Evolutionary conservation across 2,329 filamentous ascomycete species (phyloP).

Genomic region (Fonsecaea nubica): DNA sequence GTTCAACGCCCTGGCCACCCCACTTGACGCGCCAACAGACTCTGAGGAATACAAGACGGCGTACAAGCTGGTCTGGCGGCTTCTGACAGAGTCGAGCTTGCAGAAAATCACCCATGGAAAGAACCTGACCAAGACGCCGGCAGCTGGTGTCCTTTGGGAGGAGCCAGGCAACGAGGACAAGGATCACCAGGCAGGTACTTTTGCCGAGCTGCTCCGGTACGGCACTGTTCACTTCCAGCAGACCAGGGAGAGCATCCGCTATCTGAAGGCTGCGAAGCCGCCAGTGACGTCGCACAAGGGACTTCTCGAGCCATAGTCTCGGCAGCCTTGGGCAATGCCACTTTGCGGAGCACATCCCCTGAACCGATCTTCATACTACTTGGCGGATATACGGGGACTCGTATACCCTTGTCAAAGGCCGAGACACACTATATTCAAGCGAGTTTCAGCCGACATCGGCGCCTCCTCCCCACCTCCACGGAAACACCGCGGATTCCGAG

Average conservation of each 20-base stretch:
- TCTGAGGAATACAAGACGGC: constrained; percentile 43
- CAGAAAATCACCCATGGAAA: constrained; percentile 44
- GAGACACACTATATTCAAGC: neutral
- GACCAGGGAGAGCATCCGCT: constrained; percentile 34
- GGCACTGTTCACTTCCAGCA: constrained; percentile 44
- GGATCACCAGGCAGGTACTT: constrained; percentile 43
- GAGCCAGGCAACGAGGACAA: constrained; percentile 38
- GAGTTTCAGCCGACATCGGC: constrained; percentile 12
- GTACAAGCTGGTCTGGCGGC: constrained; percentile 41
- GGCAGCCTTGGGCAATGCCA: neutral
- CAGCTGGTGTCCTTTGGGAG: constrained; percentile 43
- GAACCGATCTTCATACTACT: neutral
- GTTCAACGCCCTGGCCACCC: constrained; percentile 42
- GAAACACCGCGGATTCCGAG: constrained; percentile 9
- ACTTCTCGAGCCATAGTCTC: constrained; percentile 36
- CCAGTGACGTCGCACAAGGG: constrained; percentile 35
- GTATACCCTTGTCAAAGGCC: neutral
- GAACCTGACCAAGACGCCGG: constrained; percentile 36
- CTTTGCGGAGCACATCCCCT: neutral
- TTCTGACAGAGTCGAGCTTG: constrained; percentile 40
- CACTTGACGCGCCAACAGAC: constrained; percentile 39
- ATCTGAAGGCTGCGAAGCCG: constrained; percentile 30
- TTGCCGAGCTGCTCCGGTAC: constrained; percentile 43
- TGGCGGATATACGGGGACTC: neutral
- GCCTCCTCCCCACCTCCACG: neutral